Conservation (phyloP, 1,139 yeast genomes). For the Blastobotrys buckinghamii region DNA sequence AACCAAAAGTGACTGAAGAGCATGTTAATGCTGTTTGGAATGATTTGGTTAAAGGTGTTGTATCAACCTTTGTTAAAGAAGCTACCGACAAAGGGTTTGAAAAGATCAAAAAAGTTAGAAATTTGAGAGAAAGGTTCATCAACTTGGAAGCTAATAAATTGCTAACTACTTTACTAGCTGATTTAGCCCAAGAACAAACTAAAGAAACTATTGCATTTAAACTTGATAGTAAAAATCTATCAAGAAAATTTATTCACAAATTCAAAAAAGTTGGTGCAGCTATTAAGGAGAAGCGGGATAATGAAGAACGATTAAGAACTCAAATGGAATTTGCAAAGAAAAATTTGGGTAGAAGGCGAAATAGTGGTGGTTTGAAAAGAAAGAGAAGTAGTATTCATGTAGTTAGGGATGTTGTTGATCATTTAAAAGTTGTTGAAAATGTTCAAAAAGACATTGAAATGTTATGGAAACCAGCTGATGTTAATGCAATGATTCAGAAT, state of each 20-base stretch:
- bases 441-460: conserved; percentile 14
- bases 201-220: conserved; percentile 42
- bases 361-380: neutral
- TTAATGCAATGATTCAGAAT: conserved; percentile 15
- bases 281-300: conserved; percentile 21
- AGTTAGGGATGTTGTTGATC: neutral
- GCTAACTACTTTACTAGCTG: conserved; percentile 55
- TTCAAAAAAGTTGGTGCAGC: conserved; percentile 17
- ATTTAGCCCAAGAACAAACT: conserved; percentile 41
- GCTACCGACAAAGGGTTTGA: conserved; percentile 17
- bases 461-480: conserved; percentile 26
- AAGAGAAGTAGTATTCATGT: neutral
- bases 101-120: conserved; percentile 34
- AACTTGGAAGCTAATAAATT: conserved; percentile 43
- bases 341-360: conserved; percentile 19
- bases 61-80: neutral
- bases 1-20: conserved; percentile 13
- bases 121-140: conserved; percentile 34
- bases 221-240: conserved; percentile 29
- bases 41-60: conserved; percentile 30
- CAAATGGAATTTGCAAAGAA: conserved; percentile 23
- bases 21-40: conserved; percentile 25
- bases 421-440: conserved; percentile 3
- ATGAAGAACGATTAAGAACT: conserved; percentile 18
- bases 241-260: conserved; percentile 27